phyloP scores from a whole-genome alignment of 768 basidiomycete genomes.

The Mycena sanguinolenta region DNA sequence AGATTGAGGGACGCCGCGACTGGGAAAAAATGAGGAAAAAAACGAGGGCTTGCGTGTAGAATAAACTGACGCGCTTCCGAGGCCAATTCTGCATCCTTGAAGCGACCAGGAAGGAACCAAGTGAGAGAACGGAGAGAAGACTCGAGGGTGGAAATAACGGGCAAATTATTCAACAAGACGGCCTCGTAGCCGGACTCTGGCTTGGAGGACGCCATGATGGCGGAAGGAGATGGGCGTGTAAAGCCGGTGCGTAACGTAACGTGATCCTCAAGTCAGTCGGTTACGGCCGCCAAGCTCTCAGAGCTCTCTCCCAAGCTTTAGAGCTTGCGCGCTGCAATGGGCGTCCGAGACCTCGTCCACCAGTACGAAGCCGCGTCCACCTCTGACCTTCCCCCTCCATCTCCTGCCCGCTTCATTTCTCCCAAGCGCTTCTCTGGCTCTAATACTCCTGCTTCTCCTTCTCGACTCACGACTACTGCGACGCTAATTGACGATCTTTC shows the following conservation, averaged over 20 bases:
- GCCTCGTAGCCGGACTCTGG: conserved; percentile 76
- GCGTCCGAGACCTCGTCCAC: background rate
- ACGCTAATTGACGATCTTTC: conserved; percentile 38
- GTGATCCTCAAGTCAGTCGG: too few species aligned
- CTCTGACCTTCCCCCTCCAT: conserved; percentile 17
- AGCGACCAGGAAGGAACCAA: conserved; percentile 96
- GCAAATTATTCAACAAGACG: conserved; percentile 87
- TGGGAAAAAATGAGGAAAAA: conserved; percentile 50
- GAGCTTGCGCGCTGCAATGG: background rate
- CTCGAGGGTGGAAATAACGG: conserved; percentile 89
- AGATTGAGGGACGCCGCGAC: conserved; percentile 91
- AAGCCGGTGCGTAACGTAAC: background rate
- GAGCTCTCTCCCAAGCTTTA: background rate
- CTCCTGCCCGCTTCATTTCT: conserved; percentile 32
- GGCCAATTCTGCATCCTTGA: conserved; percentile 97
- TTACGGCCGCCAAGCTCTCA: too few species aligned
- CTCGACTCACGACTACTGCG: conserved; percentile 31
- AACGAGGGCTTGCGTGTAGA: conserved; percentile 19
- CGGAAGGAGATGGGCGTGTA: background rate
- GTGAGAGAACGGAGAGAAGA: conserved; percentile 90
- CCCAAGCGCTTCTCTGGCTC: background rate
- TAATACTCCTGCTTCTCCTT: conserved; percentile 6
- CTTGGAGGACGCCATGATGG: conserved; percentile 69
- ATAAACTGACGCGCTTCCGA: conserved; percentile 89
- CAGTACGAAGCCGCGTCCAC: conserved; percentile 16